Base-by-base conservation (phyloP, 2,329 filamentous ascomycete species). In the Tolypocladium tropicale region DNA sequence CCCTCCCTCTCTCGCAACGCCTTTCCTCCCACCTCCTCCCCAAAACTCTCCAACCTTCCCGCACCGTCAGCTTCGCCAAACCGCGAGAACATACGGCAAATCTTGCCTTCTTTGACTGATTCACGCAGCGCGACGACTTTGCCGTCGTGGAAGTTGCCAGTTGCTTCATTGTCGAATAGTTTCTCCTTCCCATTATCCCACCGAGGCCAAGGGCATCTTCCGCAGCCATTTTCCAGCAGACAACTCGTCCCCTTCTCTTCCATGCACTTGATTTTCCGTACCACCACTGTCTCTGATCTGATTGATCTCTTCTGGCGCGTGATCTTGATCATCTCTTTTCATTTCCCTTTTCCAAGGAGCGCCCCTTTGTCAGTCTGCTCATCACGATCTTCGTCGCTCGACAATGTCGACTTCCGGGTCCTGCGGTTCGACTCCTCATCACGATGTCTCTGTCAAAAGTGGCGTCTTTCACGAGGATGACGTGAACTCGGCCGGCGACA, bases 331-430 rank as follows among this genome's bases (percentile, higher is more conserved):
- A 64, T 65, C 56, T 66, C 60, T 57, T 57, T 33, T 14, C 37
- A 32, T 33, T 32, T 33, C 55, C 52, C 58, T 56, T 54, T 55
- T 53, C 6, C 25, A 28, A 12, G 36, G 21, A 52, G 23, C 12
- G 18, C 11, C 4, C 18, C 28, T 37, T 39, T n/a, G 30, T 32
- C 54, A 43, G 21, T 39, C 50, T 54, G 52, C 48, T 41, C 53
- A 52, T 53, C 50, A 36, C 54, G 50, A 36, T 53, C 52, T 2
- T 25, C 9, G 10, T 46, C 30, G 34, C 32, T 43, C 30, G 16
- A 60, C 55, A 56, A 74, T 73, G 71, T 64, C 70, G 54, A 57
- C 65, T 53, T 55, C 65, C 33, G 64, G 64, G 50, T 61, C 63
- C 37, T 60, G 63, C 52, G 63, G 57, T 21, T 65, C 67, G 33